phyloP scores from a whole-genome alignment of 179 eudicot species.

The Kewa caespitosa region DNA sequence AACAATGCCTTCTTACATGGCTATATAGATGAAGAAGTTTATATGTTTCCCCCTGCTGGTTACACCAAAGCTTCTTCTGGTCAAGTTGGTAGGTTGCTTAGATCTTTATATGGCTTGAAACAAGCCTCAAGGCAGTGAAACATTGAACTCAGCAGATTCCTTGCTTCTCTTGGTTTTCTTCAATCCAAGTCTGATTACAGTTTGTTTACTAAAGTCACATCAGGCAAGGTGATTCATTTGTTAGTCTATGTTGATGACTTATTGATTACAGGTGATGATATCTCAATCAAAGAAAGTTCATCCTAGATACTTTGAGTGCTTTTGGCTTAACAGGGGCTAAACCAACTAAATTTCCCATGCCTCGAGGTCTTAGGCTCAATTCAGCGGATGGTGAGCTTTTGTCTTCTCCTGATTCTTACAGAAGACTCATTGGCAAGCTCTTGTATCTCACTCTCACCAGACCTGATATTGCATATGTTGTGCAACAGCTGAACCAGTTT shows the following conservation, averaged over 20 bases:
- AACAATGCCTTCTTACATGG: neutral
- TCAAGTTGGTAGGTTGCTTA: neutral
- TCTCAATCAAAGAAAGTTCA: neutral
- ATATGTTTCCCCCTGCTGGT: neutral
- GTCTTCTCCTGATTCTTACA: neutral
- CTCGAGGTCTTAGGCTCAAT: neutral
- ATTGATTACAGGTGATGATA: neutral
- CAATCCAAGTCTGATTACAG: neutral
- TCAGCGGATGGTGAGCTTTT: neutral
- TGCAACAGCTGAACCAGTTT: neutral
- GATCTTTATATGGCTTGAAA: neutral
- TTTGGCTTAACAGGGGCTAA: neutral
- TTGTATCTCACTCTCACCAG: neutral
- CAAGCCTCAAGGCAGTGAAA: neutral
- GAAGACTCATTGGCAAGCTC: neutral
- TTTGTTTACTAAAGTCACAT: neutral
- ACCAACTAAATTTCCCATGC: neutral
- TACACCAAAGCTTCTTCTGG: neutral
- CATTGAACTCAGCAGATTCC: neutral
- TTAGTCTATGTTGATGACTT: neutral
- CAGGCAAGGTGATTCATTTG: neutral
- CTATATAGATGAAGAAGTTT: neutral
- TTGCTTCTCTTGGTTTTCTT: neutral
- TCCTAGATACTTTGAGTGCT: neutral
- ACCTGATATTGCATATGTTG: neutral